A percentile compares a stretch with the other conserved stretches of the same genome.
phyloP scores from a whole-genome alignment of 257 asterid species.

The Capsicum rhomboideum region DNA sequence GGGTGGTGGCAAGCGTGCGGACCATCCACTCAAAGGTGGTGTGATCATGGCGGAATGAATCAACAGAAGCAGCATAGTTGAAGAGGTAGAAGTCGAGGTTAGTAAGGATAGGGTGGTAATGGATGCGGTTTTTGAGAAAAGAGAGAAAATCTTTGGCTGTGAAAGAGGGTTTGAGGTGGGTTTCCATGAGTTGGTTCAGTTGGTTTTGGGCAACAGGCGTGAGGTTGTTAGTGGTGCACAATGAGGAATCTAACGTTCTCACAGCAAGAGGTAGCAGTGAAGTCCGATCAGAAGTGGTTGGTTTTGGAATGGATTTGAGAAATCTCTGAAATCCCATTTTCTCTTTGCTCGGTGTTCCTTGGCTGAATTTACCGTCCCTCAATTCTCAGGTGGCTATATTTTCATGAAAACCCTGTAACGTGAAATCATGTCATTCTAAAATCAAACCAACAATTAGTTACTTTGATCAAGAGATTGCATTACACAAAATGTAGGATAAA shows the following conservation, averaged over 20 bases:
- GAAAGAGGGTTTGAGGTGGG: slow-evolving; percentile 44
- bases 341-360: not conserved
- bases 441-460: not conserved
- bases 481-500: not conserved
- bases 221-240: slow-evolving; percentile 25
- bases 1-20: slow-evolving; percentile 61
- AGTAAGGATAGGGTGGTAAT: slow-evolving; percentile 32
- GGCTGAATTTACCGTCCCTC: not conserved
- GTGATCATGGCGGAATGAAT: slow-evolving; percentile 90
- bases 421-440: not conserved
- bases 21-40: slow-evolving; percentile 74
- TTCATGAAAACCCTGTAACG: not conserved
- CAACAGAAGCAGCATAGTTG: slow-evolving; percentile 70
- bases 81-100: slow-evolving; percentile 92
- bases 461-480: not conserved
- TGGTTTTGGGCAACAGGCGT: slow-evolving; percentile 37
- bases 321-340: slow-evolving; percentile 13
- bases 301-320: slow-evolving; percentile 12
- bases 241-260: slow-evolving; percentile 19
- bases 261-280: slow-evolving; percentile 18
- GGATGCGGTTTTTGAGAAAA: slow-evolving; percentile 55
- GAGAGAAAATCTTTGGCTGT: slow-evolving; percentile 56
- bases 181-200: slow-evolving; percentile 37
- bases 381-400: not conserved
- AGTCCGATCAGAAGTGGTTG: not conserved